Percentiles rank a stretch among this genome's conserved stretches.
Conservation (phyloP, 2,329 filamentous ascomycete species). For the Beauveria australis region DNA sequence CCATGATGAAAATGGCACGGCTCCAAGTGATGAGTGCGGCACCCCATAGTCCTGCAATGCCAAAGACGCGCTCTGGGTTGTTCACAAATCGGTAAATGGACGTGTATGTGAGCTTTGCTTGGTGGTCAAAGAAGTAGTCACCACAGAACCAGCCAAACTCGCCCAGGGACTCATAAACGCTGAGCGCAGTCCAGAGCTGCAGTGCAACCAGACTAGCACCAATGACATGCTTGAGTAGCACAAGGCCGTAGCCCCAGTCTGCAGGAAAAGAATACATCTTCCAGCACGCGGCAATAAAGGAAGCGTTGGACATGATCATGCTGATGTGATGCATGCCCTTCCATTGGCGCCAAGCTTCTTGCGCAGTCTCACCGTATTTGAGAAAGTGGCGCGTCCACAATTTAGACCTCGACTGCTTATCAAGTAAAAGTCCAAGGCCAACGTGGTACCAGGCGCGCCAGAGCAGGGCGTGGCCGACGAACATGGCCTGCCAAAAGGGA, state of each 20-base stretch:
- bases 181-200: conserved; percentile 86
- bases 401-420: conserved; percentile 81
- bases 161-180: conserved; percentile 89
- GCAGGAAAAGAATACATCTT: conserved; percentile 88
- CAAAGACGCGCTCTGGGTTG: conserved; percentile 91
- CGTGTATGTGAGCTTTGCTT: conserved; percentile 81
- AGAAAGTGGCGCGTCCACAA: conserved; percentile 96
- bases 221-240: conserved; percentile 77
- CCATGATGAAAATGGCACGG: conserved; percentile 75
- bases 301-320: conserved; percentile 81
- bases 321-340: conserved; percentile 92
- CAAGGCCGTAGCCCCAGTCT: conserved; percentile 82
- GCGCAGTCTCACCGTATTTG: conserved; percentile 85
- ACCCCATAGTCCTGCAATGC: conserved; percentile 92
- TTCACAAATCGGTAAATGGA: conserved; percentile 98
- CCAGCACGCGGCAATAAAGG: conserved; percentile 86
- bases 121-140: conserved; percentile 93
- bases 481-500: conserved; percentile 64
- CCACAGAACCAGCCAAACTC: conserved; percentile 99
- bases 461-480: conserved; percentile 68
- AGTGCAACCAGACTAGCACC: conserved; percentile 73
- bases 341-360: conserved; percentile 96
- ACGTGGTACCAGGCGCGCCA: conserved; percentile 92
- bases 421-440: conserved; percentile 77
- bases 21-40: conserved; percentile 90